Evolutionary conservation across 441 rosid species (phyloP), one percentile per base, ranked within the genome.

Genomic region (Adansonia grandidieri): DNA sequence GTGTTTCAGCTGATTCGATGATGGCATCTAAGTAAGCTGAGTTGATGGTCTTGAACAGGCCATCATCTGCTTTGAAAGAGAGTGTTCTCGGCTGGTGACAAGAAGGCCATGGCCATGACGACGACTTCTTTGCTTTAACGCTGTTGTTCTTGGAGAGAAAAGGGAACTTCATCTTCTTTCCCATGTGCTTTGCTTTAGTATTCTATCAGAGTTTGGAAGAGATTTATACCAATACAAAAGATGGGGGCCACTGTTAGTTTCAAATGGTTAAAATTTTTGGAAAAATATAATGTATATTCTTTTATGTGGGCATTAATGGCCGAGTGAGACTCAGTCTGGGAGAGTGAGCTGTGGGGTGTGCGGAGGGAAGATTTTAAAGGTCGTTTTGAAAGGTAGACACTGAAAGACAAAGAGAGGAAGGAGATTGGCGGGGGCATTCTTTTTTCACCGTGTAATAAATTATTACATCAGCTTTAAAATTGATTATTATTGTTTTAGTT

Each of bases 81-180:
- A 84, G 89, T 60, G 97, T 89, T 83, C 86, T 86, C 9, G 96
- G 95, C 56, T 89, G 92, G 64, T 89, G 87, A 79, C 97, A 94
- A 71, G 91, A 86, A 40, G 91, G 90, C 98, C 96, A 94, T 57
- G 91, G 89, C 97, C 97, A 92, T 4, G 91, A 83, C 9, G 89
- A 85, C 32, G 44, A 4, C 14, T 63, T 71, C 28, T 24, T 24
- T 1, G 60, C 11, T 32, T 58, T 70, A 7, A 0, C 14, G 48
- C 71, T 48, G 71, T 19, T 78, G 77, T 60, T 85, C 77, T 78
- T 83, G 79, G 71, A 77, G 81, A 89, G 79, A 71, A 88, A 88
- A 63, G 92, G 90, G 56, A 81, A 85, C 77, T 89, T 91, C 89
- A 86, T 87, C 48, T 77, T 88, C 14, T 58, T 77, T 47, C 68